Percentiles rank a stretch among this genome's conserved stretches.
phyloP scores from a whole-genome alignment of 2,329 filamentous ascomycete species.

The Calonectria honghensis region DNA sequence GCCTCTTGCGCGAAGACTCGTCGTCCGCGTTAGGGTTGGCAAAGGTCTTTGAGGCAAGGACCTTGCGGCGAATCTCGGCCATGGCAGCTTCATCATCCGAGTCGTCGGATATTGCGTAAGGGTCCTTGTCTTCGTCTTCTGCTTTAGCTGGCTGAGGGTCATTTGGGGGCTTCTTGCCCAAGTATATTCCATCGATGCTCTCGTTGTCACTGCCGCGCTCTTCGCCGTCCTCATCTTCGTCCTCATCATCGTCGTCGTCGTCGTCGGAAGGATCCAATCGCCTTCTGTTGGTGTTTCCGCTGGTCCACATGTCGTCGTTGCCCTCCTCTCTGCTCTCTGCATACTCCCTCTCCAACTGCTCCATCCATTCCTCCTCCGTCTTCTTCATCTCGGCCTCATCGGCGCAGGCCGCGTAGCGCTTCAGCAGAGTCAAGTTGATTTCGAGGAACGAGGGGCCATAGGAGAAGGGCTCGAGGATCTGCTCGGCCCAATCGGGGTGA shows the following conservation, averaged over 20 bases:
- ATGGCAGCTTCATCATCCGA: conserved; percentile 89
- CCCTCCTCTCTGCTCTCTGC: conserved; percentile 83
- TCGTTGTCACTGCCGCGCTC: conserved; percentile 67
- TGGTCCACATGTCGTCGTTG: conserved; percentile 89
- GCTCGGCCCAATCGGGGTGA: conserved; percentile 91
- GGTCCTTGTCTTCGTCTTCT: conserved; percentile 74
- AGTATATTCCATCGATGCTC: conserved; percentile 75
- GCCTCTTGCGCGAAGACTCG: conserved; percentile 70
- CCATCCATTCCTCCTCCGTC: conserved; percentile 91
- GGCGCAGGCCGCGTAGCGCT: conserved; percentile 88
- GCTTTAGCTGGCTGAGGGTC: conserved; percentile 55
- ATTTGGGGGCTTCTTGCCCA: conserved; percentile 71
- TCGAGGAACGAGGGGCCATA: conserved; percentile 93
- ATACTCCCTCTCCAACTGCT: conserved; percentile 92
- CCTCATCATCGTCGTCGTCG: conserved; percentile 67
- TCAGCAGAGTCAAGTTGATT: conserved; percentile 89
- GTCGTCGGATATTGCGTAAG: conserved; percentile 86
- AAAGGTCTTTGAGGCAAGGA: conserved; percentile 95
- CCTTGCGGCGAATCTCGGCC: conserved; percentile 91
- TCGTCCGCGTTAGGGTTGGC: conserved; percentile 70
- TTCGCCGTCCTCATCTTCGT: conserved; percentile 68
- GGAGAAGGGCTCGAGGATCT: conserved; percentile 87
- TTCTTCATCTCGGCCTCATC: conserved; percentile 89
- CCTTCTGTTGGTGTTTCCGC: conserved; percentile 88
- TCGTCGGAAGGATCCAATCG: conserved; percentile 72